Percentiles rank a stretch among this genome's conserved stretches.
Evolutionary conservation across 2,329 filamentous ascomycete species (phyloP).

Genomic region (Domatiomyces globalis): DNA sequence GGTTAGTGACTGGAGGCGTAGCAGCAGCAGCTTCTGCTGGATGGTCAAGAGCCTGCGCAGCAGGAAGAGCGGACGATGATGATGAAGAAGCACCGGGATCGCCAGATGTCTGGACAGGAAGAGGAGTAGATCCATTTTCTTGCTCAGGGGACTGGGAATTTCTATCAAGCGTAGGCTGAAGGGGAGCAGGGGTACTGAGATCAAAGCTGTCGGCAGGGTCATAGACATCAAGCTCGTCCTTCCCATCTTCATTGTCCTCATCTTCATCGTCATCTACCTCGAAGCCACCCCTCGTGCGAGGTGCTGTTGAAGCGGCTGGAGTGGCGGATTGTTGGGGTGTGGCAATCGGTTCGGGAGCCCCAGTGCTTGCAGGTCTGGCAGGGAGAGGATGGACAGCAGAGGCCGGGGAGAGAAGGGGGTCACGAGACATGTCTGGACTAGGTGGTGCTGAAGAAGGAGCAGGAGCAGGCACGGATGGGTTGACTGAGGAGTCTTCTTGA

Average conservation of each 20-base stretch:
- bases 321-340: slow-evolving; percentile 25
- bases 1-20: slow-evolving; percentile 26
- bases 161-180: slow-evolving; percentile 17
- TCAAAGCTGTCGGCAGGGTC: slow-evolving; percentile 15
- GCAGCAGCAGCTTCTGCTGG: slow-evolving; percentile 25
- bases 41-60: slow-evolving; percentile 28
- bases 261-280: slow-evolving; percentile 49
- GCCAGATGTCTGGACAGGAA: slow-evolving; percentile 35
- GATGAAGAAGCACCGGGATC: slow-evolving; percentile 32
- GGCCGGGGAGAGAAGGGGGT: slow-evolving; percentile 15
- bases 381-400: slow-evolving; percentile 13
- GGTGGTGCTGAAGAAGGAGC: background rate
- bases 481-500: slow-evolving; percentile 27
- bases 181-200: slow-evolving; percentile 14
- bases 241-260: slow-evolving; percentile 22
- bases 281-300: slow-evolving; percentile 42
- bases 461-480: background rate
- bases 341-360: slow-evolving; percentile 5
- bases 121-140: slow-evolving; percentile 31
- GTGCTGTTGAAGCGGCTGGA: slow-evolving; percentile 22
- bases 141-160: slow-evolving; percentile 48
- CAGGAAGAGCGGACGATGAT: slow-evolving; percentile 23
- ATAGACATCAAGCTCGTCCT: slow-evolving; percentile 20
- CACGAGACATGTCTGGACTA: slow-evolving; percentile 1
- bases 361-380: slow-evolving; percentile 8